Conservation (phyloP, 495 filamentous ascomycete genomes). For the Penicillium goetzii region DNA sequence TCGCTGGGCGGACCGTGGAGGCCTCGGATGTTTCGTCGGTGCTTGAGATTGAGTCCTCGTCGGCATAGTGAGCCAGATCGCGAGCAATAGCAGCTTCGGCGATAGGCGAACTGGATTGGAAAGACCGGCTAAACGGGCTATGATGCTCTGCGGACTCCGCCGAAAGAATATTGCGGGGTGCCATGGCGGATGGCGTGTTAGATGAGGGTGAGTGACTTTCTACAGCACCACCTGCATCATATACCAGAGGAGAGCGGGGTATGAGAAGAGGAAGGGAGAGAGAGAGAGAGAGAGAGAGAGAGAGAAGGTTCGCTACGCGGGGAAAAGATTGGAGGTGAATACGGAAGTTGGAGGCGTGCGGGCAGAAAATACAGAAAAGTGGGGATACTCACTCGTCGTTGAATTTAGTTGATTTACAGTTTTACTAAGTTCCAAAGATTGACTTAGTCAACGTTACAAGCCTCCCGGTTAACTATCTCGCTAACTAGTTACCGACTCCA, state of each 20-base stretch:
- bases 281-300: background rate
- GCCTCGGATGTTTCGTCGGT: slow-evolving; percentile 54
- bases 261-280: background rate
- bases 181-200: slow-evolving; percentile 21
- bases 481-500: background rate
- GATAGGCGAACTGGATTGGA: slow-evolving; percentile 63
- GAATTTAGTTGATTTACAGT: background rate
- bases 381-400: slow-evolving; percentile 1
- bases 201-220: slow-evolving; percentile 1
- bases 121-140: slow-evolving; percentile 40
- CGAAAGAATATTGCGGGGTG: slow-evolving; percentile 28
- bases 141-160: slow-evolving; percentile 31
- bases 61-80: slow-evolving; percentile 63
- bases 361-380: slow-evolving; percentile 14
- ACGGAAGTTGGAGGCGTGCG: slow-evolving; percentile 12
- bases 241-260: slow-evolving; percentile 1
- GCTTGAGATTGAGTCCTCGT: slow-evolving; percentile 47
- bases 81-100: slow-evolving; percentile 71
- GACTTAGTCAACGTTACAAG: background rate
- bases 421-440: background rate
- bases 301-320: background rate
- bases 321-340: slow-evolving; percentile 2
- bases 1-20: slow-evolving; percentile 50
- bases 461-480: too few species aligned
- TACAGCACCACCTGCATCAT: slow-evolving; percentile 20